A percentile compares a stretch with the other conserved stretches of the same genome.
Evolutionary conservation across 208 protist genomes (phyloP).

Genomic region (Trypanosoma vivax): DNA sequence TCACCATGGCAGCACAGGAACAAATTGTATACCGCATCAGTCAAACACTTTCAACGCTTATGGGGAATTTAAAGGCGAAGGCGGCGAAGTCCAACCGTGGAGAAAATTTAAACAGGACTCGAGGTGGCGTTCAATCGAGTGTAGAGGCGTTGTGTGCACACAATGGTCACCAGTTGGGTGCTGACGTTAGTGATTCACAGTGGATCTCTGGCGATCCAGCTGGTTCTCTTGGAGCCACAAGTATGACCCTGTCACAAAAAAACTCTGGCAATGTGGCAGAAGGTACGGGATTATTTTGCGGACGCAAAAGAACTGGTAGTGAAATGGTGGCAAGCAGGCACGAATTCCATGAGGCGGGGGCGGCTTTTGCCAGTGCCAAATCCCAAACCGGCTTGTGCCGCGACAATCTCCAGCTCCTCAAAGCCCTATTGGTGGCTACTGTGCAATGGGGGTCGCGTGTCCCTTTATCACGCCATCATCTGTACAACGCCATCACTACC

Average conservation of each 20-base stretch:
- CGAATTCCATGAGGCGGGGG: neutral
- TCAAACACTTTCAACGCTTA: conserved; percentile 54
- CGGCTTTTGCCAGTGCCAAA: neutral
- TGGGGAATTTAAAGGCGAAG: conserved; percentile 39
- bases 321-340: conserved; percentile 9
- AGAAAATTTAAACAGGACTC: neutral
- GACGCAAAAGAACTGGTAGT: conserved; percentile 10
- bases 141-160: neutral
- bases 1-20: conserved; percentile 77
- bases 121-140: neutral
- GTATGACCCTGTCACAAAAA: no score
- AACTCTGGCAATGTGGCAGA: neutral
- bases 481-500: conserved; percentile 47
- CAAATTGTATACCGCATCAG: conserved; percentile 52
- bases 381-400: neutral
- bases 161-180: neutral
- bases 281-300: neutral
- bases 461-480: conserved; percentile 32
- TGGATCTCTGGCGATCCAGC: no score
- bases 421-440: conserved; percentile 40
- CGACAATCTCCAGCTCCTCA: conserved; percentile 32
- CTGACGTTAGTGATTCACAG: neutral
- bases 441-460: conserved; percentile 53
- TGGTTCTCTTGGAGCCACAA: no score
- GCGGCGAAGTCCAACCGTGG: neutral